Conservation (phyloP, 441 rosid genomes). For the Rhodomyrtus psidioides region DNA sequence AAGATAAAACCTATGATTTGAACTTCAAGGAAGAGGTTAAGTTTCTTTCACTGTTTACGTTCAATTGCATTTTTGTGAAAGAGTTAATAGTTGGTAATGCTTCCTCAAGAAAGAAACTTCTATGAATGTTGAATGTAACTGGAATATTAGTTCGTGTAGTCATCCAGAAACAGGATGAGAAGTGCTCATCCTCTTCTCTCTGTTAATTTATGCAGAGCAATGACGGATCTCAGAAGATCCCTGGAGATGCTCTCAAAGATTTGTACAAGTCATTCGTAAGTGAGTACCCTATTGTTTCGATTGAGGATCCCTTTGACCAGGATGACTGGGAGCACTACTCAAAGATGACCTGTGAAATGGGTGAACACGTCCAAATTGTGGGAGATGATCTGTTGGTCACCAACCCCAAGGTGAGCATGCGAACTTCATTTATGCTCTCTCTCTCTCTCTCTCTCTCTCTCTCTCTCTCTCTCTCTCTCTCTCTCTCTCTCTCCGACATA, state of each 20-base stretch:
- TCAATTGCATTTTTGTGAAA: not conserved
- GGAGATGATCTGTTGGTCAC: slow-evolving; percentile 99
- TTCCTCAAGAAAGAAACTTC: not conserved
- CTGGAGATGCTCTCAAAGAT: slow-evolving; percentile 83
- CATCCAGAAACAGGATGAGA: not conserved
- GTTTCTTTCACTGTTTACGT: not conserved
- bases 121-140: not conserved
- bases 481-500: not conserved
- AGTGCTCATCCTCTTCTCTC: not conserved
- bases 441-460: too few species aligned
- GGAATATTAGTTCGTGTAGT: not conserved
- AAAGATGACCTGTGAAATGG: slow-evolving; percentile 72
- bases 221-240: slow-evolving; percentile 77
- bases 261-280: slow-evolving; percentile 83
- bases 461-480: not conserved
- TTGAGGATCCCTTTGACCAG: slow-evolving; percentile 97
- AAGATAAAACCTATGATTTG: slow-evolving; percentile 80
- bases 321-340: slow-evolving; percentile 93
- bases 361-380: slow-evolving; percentile 73
- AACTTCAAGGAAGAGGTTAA: slow-evolving; percentile 95
- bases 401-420: slow-evolving; percentile 72
- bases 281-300: slow-evolving; percentile 89
- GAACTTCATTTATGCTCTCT: not conserved
- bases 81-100: not conserved
- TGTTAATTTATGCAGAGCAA: slow-evolving; percentile 38